Evolutionary conservation across 345 rosid genomes (phyloP), one percentile per base, ranked within the genome.

Genomic region (Pistacia vera): DNA sequence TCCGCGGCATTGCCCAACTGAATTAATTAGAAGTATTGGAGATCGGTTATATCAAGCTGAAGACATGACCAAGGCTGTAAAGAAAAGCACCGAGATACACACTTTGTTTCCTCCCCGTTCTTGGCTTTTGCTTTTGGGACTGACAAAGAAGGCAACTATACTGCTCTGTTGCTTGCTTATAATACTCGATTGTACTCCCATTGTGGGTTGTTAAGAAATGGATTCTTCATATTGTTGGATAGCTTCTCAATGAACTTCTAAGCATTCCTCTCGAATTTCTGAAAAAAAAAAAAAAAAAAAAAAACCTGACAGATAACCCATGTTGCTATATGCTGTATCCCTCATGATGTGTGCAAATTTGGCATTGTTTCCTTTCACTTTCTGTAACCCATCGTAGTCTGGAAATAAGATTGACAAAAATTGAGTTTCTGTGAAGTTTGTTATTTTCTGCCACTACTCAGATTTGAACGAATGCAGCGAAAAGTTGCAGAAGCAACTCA

Each of bases 141-240:
- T 52, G 73, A 73, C 66, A 48, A 30, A 52, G 81, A 73, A 61
- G 35, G 72, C 79, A 68, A 64, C 46, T 33, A 63, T 56, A 41
- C 66, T 20, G 55, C 44, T 18, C 14, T 66, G 7, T 49, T 78
- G 80, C 79, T 49, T 78, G 80, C 79, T 75, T 66, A 60, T 82
- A 75, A 38, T 18, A 48, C 79, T 73, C 71, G 38, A 78, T 52
- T 70, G 71, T 64, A 63, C 55, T 66, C 30, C 59, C 35, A 20
- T 20, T 56, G 35, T n/a, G 65, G 70, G 54, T 51, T 59, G 59
- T 70, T 72, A 38, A 63, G 33, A 79, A 65, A 49, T 75, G 63
- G 46, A 72, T 63, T 71, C 70, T 44, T 71, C 66, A 17, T 56
- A 14, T 28, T 62, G 3, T 61, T 61, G 30, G 54, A 63, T 77